These are phyloP conservation scores for Nephelium lappaceum DNA, from an alignment of 345 rosid genomes.

Conservation along the genomic window DNA sequence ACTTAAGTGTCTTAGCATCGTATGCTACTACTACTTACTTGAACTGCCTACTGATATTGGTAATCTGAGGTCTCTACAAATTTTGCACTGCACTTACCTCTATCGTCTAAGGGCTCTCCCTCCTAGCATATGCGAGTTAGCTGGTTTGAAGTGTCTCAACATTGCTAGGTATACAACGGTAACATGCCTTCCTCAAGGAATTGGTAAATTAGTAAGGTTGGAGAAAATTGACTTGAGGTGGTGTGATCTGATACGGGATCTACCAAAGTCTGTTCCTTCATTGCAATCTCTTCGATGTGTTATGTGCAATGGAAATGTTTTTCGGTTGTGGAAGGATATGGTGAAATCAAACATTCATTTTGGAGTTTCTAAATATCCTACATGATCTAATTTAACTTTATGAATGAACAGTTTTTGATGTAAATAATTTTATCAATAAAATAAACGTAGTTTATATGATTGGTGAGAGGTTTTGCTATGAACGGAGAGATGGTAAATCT, in stretches of 20 bases:
- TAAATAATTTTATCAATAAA: conserved; percentile 16
- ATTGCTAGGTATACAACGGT: conserved; percentile 75
- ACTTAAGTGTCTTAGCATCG: conserved; percentile 68
- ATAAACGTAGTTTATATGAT: not conserved
- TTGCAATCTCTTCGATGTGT: conserved; percentile 60
- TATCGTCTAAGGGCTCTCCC: conserved; percentile 66
- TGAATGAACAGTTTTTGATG: conserved; percentile 38
- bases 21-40: conserved; percentile 74
- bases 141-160: conserved; percentile 62
- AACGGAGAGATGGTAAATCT: no score
- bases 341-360: conserved; percentile 52
- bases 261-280: conserved; percentile 51
- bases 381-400: no score
- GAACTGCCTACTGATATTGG: conserved; percentile 60
- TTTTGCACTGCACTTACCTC: no score
- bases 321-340: conserved; percentile 56
- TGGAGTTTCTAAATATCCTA: conserved; percentile 67
- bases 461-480: not conserved
- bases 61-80: conserved; percentile 46
- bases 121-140: conserved; percentile 52
- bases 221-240: conserved; percentile 97
- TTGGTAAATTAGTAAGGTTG: conserved; percentile 53
- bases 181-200: conserved; percentile 58
- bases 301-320: conserved; percentile 72
- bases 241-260: conserved; percentile 42